phyloP scores from a whole-genome alignment of 306 rosid species.

The Crotalaria pallida region DNA sequence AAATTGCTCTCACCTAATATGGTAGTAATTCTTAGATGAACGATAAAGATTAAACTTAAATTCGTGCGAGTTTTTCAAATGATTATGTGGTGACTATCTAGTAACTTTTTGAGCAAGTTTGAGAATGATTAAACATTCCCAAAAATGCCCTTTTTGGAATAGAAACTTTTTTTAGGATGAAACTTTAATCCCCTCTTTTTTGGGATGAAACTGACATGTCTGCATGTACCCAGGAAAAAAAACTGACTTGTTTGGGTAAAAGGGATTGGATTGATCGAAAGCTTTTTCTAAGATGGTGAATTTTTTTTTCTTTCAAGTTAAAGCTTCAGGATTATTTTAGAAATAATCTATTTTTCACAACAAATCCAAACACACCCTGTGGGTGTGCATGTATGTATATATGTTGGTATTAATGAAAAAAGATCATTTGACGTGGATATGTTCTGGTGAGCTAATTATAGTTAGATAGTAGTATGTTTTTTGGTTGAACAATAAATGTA shows the following conservation, averaged over 20 bases:
- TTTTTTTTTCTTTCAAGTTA: no score
- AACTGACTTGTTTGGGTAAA: neutral
- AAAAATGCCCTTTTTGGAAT: no score
- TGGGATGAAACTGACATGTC: no score
- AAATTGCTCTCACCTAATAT: no score
- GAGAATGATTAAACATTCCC: neutral
- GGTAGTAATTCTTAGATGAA: no score
- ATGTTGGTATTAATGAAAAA: neutral
- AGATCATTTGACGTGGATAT: neutral
- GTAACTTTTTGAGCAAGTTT: neutral
- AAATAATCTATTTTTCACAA: no score
- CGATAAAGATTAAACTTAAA: neutral
- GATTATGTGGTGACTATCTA: neutral
- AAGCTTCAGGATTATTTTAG: no score
- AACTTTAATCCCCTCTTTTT: no score
- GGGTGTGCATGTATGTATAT: no score
- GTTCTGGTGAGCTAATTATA: neutral
- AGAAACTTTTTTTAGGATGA: no score
- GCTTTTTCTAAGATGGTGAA: neutral
- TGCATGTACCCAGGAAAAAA: no score
- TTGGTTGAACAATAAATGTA: neutral
- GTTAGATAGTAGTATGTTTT: slow-evolving; percentile 16
- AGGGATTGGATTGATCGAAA: neutral
- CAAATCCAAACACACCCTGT: no score
- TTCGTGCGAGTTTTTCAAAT: neutral